These are phyloP conservation scores for Rhizoclosmatium globosum DNA, from an alignment of 192 early-diverging fungal species.

Conservation along the genomic window DNA sequence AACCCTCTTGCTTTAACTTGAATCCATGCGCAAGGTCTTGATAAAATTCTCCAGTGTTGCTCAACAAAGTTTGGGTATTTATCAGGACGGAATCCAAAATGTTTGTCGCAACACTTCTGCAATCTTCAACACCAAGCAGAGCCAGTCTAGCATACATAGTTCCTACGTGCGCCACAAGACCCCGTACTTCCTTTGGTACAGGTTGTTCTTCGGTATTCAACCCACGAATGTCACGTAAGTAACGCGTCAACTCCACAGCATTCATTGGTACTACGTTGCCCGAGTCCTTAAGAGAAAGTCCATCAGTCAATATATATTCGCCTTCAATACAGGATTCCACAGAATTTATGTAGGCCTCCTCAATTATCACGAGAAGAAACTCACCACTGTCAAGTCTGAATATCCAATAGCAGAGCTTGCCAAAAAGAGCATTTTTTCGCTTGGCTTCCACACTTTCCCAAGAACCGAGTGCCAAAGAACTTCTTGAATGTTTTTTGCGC, in stretches of 20 bases:
- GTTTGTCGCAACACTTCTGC: neutral
- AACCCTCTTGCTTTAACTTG: neutral
- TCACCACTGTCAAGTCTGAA: neutral
- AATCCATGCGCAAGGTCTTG: neutral
- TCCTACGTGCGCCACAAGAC: neutral
- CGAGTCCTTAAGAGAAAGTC: neutral
- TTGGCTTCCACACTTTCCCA: neutral
- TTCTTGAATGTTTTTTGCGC: neutral
- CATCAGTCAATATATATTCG: neutral
- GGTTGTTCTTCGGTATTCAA: neutral
- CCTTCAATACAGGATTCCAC: neutral
- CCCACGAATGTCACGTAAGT: slow-evolving; percentile 1
- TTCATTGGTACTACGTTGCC: neutral
- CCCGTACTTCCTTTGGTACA: neutral
- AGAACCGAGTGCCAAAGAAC: neutral
- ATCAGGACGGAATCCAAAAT: neutral
- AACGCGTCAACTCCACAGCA: neutral
- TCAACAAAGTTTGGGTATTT: neutral
- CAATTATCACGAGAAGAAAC: neutral
- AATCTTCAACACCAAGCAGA: neutral
- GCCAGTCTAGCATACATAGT: neutral
- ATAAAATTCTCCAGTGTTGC: neutral
- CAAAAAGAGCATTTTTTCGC: neutral
- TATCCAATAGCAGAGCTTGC: neutral
- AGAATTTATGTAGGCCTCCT: neutral